Evolutionary conservation across 345 rosid species (phyloP).

Genomic region (Clarkia xantiana): DNA sequence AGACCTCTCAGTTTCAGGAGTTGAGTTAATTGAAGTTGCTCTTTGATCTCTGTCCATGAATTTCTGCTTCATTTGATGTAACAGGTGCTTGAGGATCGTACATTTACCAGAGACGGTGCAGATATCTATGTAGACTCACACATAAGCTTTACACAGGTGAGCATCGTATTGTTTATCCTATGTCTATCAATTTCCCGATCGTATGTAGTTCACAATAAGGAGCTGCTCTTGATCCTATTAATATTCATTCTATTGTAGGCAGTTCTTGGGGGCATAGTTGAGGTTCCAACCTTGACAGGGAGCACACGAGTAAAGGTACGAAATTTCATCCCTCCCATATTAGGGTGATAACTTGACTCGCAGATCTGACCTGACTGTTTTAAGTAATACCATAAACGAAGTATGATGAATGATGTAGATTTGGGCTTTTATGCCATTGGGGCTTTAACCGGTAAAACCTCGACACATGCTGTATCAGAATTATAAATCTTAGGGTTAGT

Average conservation of each 20-base stretch:
- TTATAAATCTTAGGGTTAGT: no score
- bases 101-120: constrained; percentile 77
- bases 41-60: neutral
- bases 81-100: constrained; percentile 69
- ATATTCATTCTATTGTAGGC: constrained; percentile 41
- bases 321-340: constrained; percentile 3
- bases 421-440: no score
- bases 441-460: no score
- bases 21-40: no score
- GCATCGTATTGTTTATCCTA: constrained; percentile 10
- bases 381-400: no score
- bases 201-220: no score
- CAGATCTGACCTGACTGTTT: neutral
- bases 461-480: no score
- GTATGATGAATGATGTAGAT: no score
- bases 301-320: constrained; percentile 49
- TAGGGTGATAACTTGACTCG: neutral
- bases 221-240: constrained; percentile 1
- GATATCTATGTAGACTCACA: constrained; percentile 72
- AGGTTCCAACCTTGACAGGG: constrained; percentile 75
- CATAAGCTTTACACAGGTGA: constrained; percentile 83
- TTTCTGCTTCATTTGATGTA: constrained; percentile 9
- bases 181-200: no score
- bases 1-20: no score
- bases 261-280: constrained; percentile 71